Evolutionary conservation across 768 basidiomycete genomes (phyloP), one percentile per base, ranked within the genome.

Genomic region (Podaxis sp.): DNA sequence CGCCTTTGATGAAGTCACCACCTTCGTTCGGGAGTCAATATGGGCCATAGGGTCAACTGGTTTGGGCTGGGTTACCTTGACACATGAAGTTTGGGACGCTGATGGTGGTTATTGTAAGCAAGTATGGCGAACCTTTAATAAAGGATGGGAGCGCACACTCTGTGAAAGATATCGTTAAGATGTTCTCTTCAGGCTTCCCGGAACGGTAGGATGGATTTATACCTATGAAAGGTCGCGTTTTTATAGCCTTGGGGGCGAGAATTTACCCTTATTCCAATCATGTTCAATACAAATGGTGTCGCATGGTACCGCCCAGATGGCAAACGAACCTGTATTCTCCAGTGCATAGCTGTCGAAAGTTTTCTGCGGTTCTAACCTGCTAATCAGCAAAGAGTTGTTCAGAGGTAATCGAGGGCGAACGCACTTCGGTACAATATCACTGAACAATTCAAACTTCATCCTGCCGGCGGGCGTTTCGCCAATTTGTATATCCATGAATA

Each of bases 371-470:
- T 69, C 95, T 97, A 13, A 14, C 23, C 21, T 2, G 0, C 13
- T 5, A 18, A 42, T 42, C n/a, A 42, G 14, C 14, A 42, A 11
- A 14, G n/a, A 14, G 14, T 42, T 16, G 5, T 42, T 5, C 2
- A 42, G 40, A 14, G 58, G 54, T 28, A 5, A 46, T n/a, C 10
- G 23, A 35, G 18, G 16, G 32, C 9, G 44, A 23, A 65, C 89
- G 61, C 52, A 96, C 95, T 94, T 97, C 55, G 97, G 96, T 1
- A 91, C 93, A 58, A 96, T 87, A 69, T 99, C 97, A 62, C 89
- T 91, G 75, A 96, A 98, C 16, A 99, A 78, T 73, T 99, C 96
- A 88, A 99, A 96, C 77, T 98, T 98, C 66, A 99, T 81, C 35
- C 97, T 78, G 14, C 95, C 96, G 2, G 93, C 93, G 35, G 93